These are phyloP conservation scores for Rhodofomes roseus DNA, from an alignment of 1,284 basidiomycete species.

Conservation along the genomic window DNA sequence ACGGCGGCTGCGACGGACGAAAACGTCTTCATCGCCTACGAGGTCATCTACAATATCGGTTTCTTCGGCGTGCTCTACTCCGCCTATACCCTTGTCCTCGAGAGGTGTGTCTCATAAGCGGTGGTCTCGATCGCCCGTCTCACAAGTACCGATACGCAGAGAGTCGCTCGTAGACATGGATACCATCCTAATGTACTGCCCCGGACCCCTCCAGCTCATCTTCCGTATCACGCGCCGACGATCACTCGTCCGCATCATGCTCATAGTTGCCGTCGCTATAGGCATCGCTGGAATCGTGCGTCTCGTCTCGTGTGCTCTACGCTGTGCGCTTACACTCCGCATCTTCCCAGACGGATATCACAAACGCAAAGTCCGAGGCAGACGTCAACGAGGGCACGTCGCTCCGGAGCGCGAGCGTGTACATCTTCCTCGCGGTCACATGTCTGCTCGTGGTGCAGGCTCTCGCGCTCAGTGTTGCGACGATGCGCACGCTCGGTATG, in stretches of 20 bases:
- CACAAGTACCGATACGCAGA: constrained; percentile 2
- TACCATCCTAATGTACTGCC: constrained; percentile 15
- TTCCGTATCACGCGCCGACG: constrained; percentile 31
- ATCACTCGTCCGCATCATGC: constrained; percentile 29
- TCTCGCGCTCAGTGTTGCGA: constrained; percentile 22
- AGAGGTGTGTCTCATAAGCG: constrained; percentile 30
- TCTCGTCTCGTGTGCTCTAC: background rate
- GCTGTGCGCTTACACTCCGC: background rate
- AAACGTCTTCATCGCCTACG: constrained; percentile 22
- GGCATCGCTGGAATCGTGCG: constrained; percentile 35
- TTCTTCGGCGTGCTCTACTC: constrained; percentile 34
- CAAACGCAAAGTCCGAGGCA: background rate
- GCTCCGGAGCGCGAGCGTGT: constrained; percentile 34
- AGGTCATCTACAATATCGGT: constrained; percentile 31
- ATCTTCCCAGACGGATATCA: background rate
- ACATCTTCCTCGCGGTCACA: constrained; percentile 44
- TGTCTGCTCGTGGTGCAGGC: constrained; percentile 38
- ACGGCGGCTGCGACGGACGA: constrained; percentile 19
- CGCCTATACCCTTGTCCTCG: constrained; percentile 30
- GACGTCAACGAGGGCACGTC: constrained; percentile 16
- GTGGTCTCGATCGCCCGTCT: constrained; percentile 15
- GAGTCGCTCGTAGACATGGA: constrained; percentile 8
- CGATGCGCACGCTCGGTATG: constrained; percentile 2
- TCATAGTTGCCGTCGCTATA: constrained; percentile 33
- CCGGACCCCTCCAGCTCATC: constrained; percentile 18